A percentile compares a stretch with the other conserved stretches of the same genome.
phyloP scores from a whole-genome alignment of 192 early-diverging fungal species.

The Pilaira anomala region DNA sequence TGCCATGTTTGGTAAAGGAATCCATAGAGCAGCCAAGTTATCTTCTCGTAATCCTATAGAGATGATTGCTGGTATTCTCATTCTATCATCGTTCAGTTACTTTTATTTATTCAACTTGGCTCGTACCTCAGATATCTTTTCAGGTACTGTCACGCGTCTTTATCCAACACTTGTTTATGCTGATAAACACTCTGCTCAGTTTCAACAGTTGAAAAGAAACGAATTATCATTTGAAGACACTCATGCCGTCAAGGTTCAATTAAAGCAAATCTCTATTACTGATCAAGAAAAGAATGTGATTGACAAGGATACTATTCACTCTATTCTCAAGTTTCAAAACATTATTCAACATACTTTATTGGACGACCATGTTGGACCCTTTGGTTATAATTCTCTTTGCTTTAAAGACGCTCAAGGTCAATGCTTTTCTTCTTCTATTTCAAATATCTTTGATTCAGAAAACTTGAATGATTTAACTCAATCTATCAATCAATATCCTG shows the following conservation, averaged over 20 bases:
- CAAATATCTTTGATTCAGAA: neutral
- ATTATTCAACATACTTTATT: constrained; percentile 32
- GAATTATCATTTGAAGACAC: neutral
- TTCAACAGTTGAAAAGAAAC: neutral
- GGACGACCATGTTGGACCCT: constrained; percentile 24
- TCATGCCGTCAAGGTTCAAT: constrained; percentile 46
- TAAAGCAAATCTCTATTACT: constrained; percentile 59
- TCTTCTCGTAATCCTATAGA: constrained; percentile 79
- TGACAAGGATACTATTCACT: constrained; percentile 39
- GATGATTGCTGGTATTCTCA: constrained; percentile 64
- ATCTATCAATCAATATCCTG: constrained; percentile 17
- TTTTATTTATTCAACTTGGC: constrained; percentile 72
- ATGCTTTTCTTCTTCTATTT: constrained; percentile 23
- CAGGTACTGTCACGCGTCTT: constrained; percentile 36
- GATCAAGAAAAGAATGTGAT: constrained; percentile 43
- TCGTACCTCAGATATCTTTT: constrained; percentile 63
- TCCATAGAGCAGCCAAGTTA: constrained; percentile 45
- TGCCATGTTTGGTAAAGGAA: constrained; percentile 29
- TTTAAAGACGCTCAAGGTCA: constrained; percentile 21
- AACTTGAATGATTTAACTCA: neutral
- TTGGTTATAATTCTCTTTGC: constrained; percentile 30
- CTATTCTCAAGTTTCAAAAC: constrained; percentile 41
- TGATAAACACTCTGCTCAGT: neutral
- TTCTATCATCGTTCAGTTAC: constrained; percentile 74
- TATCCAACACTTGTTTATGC: constrained; percentile 45